A percentile compares a stretch with the other conserved stretches of the same genome.
Conservation (phyloP, 2,329 filamentous ascomycete genomes). For the Pyrenophora seminiperda region DNA sequence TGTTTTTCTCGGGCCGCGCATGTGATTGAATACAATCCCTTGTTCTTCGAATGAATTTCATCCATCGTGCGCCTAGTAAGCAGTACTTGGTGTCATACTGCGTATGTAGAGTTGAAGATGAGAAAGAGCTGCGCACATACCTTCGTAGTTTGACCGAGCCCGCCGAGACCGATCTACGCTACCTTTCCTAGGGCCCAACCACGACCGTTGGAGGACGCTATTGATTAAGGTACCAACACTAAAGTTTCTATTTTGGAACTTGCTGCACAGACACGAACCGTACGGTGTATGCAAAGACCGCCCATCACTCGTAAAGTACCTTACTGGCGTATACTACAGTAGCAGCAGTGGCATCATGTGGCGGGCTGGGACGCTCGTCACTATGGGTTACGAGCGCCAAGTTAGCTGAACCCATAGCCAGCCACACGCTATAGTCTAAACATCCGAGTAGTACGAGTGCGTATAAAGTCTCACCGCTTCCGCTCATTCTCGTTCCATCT, state of each 20-base stretch:
- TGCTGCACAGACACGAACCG: not conserved
- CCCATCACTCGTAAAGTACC: not conserved
- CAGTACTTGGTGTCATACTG: no score
- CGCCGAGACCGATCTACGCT: no score
- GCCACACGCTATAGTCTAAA: not conserved
- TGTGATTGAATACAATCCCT: no score
- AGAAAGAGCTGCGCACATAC: no score
- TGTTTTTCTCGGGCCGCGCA: no score
- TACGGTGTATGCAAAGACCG: not conserved
- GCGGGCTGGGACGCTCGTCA: not conserved
- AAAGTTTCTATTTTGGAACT: not conserved
- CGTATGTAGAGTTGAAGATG: no score
- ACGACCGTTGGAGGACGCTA: not conserved
- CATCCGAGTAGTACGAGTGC: not conserved
- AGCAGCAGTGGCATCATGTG: no score
- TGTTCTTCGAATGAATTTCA: no score
- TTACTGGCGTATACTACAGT: no score
- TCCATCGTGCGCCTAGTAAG: no score
- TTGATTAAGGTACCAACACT: no score
- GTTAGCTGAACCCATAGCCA: not conserved
- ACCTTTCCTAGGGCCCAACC: not conserved
- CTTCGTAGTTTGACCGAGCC: no score
- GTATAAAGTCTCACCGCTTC: not conserved
- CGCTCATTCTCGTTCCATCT: not conserved
- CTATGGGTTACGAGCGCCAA: conserved; percentile 3